A percentile compares a stretch with the other conserved stretches of the same genome.
These are phyloP conservation scores for Tricholoma terreum DNA, from an alignment of 768 basidiomycete genomes.

Conservation along the genomic window DNA sequence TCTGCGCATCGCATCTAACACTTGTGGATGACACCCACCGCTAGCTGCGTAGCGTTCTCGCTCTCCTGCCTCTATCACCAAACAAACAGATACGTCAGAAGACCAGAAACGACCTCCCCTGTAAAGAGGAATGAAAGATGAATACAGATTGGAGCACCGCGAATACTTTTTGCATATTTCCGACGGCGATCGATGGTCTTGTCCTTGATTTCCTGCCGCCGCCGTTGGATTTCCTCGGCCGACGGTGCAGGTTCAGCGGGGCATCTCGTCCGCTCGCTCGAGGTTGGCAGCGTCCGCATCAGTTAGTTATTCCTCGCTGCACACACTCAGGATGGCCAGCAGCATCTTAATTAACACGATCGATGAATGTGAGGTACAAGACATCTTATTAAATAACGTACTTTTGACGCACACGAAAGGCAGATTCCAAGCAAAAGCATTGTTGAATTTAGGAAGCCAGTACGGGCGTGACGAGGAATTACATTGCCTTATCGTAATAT, in stretches of 20 bases:
- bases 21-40: constrained; percentile 29
- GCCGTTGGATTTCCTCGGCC: constrained; percentile 43
- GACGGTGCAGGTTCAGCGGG: constrained; percentile 26
- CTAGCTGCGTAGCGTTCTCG: constrained; percentile 72
- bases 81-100: not conserved
- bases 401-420: constrained; percentile 98
- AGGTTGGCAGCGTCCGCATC: constrained; percentile 41
- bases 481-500: constrained; percentile 92
- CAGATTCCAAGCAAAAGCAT: constrained; percentile 96
- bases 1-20: constrained; percentile 41
- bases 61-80: constrained; percentile 60
- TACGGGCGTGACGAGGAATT: constrained; percentile 81
- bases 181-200: constrained; percentile 94
- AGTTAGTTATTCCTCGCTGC: constrained; percentile 88
- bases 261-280: constrained; percentile 33
- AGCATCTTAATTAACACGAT: constrained; percentile 67
- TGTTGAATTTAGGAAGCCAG: constrained; percentile 97
- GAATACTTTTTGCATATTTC: constrained; percentile 88
- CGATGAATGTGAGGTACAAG: not conserved
- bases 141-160: constrained; percentile 78
- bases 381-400: constrained; percentile 37
- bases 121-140: not conserved
- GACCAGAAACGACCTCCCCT: not conserved
- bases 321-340: constrained; percentile 89
- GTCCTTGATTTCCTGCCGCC: constrained; percentile 81